phyloP scores from a whole-genome alignment of 2,329 filamentous ascomycete species.

The Orbilia javanica region DNA sequence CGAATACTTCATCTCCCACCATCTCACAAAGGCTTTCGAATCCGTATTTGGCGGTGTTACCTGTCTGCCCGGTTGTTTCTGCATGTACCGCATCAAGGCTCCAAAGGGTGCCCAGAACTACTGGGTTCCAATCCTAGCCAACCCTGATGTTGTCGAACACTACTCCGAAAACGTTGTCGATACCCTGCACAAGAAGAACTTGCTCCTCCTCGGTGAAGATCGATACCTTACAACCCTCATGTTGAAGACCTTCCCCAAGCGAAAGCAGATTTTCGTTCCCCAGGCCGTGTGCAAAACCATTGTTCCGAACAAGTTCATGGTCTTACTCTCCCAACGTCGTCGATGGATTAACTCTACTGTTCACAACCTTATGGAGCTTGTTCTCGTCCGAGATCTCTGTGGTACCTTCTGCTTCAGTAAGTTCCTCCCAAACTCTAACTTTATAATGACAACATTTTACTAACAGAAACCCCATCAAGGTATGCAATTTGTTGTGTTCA shows the following conservation, averaged over 20 bases:
- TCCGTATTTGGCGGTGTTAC: slow-evolving; percentile 99
- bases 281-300: slow-evolving; percentile 99
- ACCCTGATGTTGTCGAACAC: slow-evolving; percentile 98
- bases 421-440: slow-evolving; percentile 22
- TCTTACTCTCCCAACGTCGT: slow-evolving; percentile 91
- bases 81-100: slow-evolving; percentile 99
- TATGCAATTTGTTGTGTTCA: slow-evolving; percentile 98
- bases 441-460: background rate
- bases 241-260: slow-evolving; percentile 98
- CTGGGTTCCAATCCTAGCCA: slow-evolving; percentile 98
- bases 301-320: slow-evolving; percentile 90
- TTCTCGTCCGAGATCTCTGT: slow-evolving; percentile 93
- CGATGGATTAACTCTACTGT: slow-evolving; percentile 99
- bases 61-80: slow-evolving; percentile 98
- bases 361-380: slow-evolving; percentile 97
- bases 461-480: slow-evolving; percentile 31
- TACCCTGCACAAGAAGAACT: slow-evolving; percentile 96
- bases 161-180: slow-evolving; percentile 99
- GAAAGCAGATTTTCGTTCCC: slow-evolving; percentile 97
- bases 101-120: slow-evolving; percentile 99
- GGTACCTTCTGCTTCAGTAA: slow-evolving; percentile 97
- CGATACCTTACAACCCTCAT: slow-evolving; percentile 96
- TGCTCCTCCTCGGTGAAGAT: slow-evolving; percentile 91
- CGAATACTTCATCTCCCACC: slow-evolving; percentile 99
- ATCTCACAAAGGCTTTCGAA: slow-evolving; percentile 96